Conservation (phyloP, 345 rosid species). For the Ricinus communis region DNA sequence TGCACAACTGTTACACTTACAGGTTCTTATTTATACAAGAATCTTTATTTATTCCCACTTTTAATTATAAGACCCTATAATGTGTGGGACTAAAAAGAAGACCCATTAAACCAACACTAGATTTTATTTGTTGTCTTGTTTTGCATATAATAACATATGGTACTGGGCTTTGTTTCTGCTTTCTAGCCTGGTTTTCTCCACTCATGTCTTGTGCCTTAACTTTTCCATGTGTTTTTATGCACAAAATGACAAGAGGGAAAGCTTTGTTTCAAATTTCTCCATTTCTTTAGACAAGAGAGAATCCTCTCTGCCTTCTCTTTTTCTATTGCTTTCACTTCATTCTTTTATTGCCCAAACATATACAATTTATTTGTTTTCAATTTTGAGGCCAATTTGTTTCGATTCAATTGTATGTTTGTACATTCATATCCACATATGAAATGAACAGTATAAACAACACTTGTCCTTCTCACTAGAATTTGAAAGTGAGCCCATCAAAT, state of each 20-base stretch:
- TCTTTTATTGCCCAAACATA: neutral
- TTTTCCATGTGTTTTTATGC: slow-evolving; percentile 28
- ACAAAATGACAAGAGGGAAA: slow-evolving; percentile 15
- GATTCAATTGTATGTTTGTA: neutral
- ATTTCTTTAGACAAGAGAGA: neutral
- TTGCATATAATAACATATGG: slow-evolving; percentile 6
- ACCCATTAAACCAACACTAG: slow-evolving; percentile 12
- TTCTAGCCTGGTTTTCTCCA: slow-evolving; percentile 51
- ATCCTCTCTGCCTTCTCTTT: neutral
- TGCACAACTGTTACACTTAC: neutral
- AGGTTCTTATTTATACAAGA: neutral
- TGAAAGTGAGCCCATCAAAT: too few species aligned
- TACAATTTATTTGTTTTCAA: neutral
- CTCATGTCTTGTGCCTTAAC: slow-evolving; percentile 35
- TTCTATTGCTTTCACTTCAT: neutral
- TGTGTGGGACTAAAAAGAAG: neutral
- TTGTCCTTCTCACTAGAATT: too few species aligned
- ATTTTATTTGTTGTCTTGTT: slow-evolving; percentile 18
- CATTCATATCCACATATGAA: neutral
- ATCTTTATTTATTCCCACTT: neutral
- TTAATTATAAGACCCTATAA: neutral
- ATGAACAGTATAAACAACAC: too few species aligned
- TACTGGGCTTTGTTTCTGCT: slow-evolving; percentile 26
- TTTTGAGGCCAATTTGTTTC: neutral
- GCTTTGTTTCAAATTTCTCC: neutral